Base-by-base conservation (phyloP, 169 alveolate genomes). In the Babesia sp. region DNA sequence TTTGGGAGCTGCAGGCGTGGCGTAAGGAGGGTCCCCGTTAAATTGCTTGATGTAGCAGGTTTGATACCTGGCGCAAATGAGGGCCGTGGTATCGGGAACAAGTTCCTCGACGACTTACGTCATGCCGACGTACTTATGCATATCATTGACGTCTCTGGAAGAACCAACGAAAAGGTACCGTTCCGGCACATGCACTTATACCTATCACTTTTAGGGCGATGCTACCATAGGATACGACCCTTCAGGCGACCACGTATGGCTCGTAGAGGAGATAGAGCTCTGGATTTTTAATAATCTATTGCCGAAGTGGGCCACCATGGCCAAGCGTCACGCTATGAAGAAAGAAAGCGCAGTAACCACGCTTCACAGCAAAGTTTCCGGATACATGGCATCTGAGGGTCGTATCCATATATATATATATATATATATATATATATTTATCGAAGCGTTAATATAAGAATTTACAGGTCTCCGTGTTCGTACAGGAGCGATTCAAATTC, bases 71-170 rank as follows among this genome's bases (percentile, higher is more conserved):
- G 98, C 51, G 99, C 99, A 9, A 94, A 93, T 55, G 93, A 93
- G 54, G 99, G 99, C 28, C 98, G 95, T 81, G 99, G 99, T 6
- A 96, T 97, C 44, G 99, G 99, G 55, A 97, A 96, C 78, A 98
- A 96, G 36, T 97, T 97, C 88, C 90, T 97, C 42, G 93, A 98
- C 20, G 96, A 97, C 80, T 96, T 97, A 45, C 93, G 93, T 66
- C 98, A 97, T 37, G 97, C 92, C 7, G 99, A 97, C 90, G 99
- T 98, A 60, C 95, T 97, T 55, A 96, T 84, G 84, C 99, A 97
- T 66, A 98, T 97, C 41, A 99, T 97, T 1, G 71, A 97, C 68
- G 68, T 69, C 36, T 85, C 92, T 18, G 93, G 93, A 20, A 82
- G 82, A 8, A 90, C 93, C 4, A 90, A 90, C 56, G 93, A 90